phyloP scores from a whole-genome alignment of 805 yeast genomes.

The Priceomyces carsonii region DNA sequence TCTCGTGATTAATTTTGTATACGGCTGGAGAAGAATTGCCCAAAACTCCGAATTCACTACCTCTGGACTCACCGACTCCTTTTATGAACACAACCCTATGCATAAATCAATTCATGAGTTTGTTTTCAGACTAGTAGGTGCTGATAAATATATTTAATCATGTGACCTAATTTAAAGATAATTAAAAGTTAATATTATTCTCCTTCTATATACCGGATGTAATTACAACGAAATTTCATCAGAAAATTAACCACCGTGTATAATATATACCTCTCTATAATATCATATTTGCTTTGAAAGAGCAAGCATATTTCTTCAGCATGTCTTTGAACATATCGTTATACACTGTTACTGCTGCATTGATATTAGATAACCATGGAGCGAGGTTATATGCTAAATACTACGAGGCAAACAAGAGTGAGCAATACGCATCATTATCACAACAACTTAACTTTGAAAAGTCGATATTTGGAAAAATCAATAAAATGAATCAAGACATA shows the following conservation, averaged over 20 bases:
- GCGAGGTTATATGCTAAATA: constrained; percentile 82
- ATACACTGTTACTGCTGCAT: constrained; percentile 77
- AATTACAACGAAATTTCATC: constrained; percentile 1
- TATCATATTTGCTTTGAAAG: too few species aligned
- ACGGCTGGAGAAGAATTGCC: constrained; percentile 46
- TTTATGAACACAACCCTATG: constrained; percentile 29
- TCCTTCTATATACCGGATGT: constrained; percentile 1
- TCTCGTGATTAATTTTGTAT: constrained; percentile 68
- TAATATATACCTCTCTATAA: too few species aligned
- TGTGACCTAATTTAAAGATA: too few species aligned
- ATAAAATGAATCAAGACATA: constrained; percentile 78
- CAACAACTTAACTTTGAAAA: constrained; percentile 79
- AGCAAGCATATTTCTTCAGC: too few species aligned
- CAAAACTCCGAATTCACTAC: constrained; percentile 13
- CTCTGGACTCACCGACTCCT: constrained; percentile 27
- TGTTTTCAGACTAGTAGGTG: constrained; percentile 27
- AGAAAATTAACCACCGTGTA: constrained; percentile 10
- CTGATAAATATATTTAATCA: constrained; percentile 6
- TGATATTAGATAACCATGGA: constrained; percentile 82
- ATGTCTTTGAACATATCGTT: constrained; percentile 60
- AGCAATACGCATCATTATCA: constrained; percentile 44
- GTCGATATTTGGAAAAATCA: constrained; percentile 70
- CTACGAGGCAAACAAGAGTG: constrained; percentile 63
- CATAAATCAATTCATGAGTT: constrained; percentile 38
- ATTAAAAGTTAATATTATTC: constrained; percentile 2